These are phyloP conservation scores for Fusarium solani-melongenae DNA, from an alignment of 2,329 filamentous ascomycete species.

Conservation along the genomic window DNA sequence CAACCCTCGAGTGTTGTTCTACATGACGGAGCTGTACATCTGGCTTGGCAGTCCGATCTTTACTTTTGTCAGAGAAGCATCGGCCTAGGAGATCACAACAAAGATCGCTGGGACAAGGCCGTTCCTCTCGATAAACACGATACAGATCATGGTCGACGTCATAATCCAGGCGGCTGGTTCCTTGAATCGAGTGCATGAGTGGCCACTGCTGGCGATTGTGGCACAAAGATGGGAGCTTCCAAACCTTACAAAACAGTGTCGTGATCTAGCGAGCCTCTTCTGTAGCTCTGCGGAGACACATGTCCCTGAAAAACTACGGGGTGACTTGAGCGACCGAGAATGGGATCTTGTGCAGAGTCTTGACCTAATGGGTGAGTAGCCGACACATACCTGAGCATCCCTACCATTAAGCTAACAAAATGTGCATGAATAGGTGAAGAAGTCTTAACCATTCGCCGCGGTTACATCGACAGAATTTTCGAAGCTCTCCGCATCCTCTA, in stretches of 20 bases:
- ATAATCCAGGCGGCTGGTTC: background rate
- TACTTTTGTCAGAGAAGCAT: background rate
- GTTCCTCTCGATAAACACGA: slow-evolving; percentile 1
- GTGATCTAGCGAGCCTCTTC: slow-evolving; percentile 1
- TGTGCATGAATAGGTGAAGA: background rate
- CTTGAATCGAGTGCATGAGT: slow-evolving; percentile 15
- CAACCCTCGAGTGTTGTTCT: slow-evolving; percentile 22
- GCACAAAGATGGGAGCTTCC: slow-evolving; percentile 3
- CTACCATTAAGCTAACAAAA: background rate
- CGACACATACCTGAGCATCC: background rate
- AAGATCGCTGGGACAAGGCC: background rate
- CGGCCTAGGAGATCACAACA: background rate
- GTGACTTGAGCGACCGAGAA: background rate
- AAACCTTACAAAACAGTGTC: background rate
- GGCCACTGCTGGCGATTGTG: slow-evolving; percentile 29
- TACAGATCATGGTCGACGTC: background rate
- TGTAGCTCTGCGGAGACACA: background rate
- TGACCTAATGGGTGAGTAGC: background rate
- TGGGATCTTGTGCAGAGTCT: background rate
- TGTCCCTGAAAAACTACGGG: background rate
- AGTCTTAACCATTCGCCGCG: background rate
- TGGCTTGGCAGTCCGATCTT: slow-evolving; percentile 11
- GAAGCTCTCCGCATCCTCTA: slow-evolving; percentile 20
- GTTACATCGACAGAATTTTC: slow-evolving; percentile 9
- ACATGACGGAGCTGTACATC: slow-evolving; percentile 17